Evolutionary conservation across 495 filamentous ascomycete species (phyloP).

Genomic region (Apiosordaria backusii): DNA sequence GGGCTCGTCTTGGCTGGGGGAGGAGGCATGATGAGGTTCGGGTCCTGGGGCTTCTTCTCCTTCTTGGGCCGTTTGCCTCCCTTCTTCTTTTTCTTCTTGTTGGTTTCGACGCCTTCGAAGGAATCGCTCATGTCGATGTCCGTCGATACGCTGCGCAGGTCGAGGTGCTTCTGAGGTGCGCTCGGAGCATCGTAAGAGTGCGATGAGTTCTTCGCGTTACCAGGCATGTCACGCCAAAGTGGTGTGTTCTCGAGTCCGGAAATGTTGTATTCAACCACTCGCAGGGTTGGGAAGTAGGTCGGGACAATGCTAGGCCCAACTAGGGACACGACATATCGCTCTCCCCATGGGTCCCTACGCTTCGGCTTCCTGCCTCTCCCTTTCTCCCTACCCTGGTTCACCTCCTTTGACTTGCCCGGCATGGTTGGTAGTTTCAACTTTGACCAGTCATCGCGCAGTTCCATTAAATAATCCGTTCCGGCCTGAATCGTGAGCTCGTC

Average conservation of each 20-base stretch:
- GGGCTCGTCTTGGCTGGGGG: conserved; percentile 67
- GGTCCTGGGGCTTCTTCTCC: conserved; percentile 55
- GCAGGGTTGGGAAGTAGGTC: conserved; percentile 84
- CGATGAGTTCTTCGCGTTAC: conserved; percentile 6
- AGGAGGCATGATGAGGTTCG: conserved; percentile 61
- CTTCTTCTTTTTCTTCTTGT: conserved; percentile 39
- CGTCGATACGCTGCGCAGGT: conserved; percentile 14
- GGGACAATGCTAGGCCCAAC: conserved; percentile 86
- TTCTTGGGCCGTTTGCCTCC: conserved; percentile 52
- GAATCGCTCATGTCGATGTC: conserved; percentile 1
- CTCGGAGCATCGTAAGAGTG: neutral
- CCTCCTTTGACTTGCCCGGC: conserved; percentile 30
- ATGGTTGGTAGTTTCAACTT: conserved; percentile 57
- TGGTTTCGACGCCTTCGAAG: conserved; percentile 8
- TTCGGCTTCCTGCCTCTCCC: conserved; percentile 39
- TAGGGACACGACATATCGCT: conserved; percentile 76
- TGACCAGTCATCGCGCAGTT: conserved; percentile 74
- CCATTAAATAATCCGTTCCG: conserved; percentile 72
- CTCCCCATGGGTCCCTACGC: conserved; percentile 59
- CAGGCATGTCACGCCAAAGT: conserved; percentile 40
- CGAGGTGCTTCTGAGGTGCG: conserved; percentile 22
- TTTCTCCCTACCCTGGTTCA: conserved; percentile 33
- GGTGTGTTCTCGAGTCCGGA: conserved; percentile 62
- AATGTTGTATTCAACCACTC: conserved; percentile 91
- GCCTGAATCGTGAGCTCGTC: conserved; percentile 60